Evolutionary conservation across 139 green algal species (phyloP), one percentile per base, ranked within the genome.

Genomic region (Axilococcus clingmanii): DNA sequence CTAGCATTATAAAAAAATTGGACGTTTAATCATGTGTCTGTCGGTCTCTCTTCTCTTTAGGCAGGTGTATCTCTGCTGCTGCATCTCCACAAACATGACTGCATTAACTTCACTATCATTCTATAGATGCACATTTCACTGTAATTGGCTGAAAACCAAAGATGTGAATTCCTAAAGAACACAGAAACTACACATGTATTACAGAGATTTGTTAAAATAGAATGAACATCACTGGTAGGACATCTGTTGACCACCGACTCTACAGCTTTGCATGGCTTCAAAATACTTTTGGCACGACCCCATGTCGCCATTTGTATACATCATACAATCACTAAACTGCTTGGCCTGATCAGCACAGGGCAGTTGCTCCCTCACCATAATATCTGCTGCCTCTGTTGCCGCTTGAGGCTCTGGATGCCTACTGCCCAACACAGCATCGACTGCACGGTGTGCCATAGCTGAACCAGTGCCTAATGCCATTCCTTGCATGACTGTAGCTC

Each of bases 281-380:
- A 80, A 80, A 35, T 70, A 79, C 30, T 68, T 56, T 43, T 61
- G 40, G 42, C 63, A 72, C 2, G 32, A 15, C 20, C 33, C 56
- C 63, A 72, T 66, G 40, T 93, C 85, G 27, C 80, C 85, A 25
- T 69, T 76, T 55, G 68, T 66, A 33, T 68, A 68, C 7, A 42
- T 61, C 78, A 95, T 93, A 76, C 87, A 95, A 33, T 95, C 85
- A 3, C 76, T 67, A 51, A 95, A 95, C 9, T 66, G 60, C 80
- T 87, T 89, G 56, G 82, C 74, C 42, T 72, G 63, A 17, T 59
- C 44, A 7, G 36, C 49, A 35, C 60, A 68, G 3, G 53, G 52
- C 32, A 50, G 28, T 3, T 55, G 24, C 7, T 59, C 41, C 3
- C 24, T 7, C 19, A 43, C 49, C 5, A 58, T 25, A 52, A 48